phyloP scores from a whole-genome alignment of 768 basidiomycete genomes.

The Serendipita indica region DNA sequence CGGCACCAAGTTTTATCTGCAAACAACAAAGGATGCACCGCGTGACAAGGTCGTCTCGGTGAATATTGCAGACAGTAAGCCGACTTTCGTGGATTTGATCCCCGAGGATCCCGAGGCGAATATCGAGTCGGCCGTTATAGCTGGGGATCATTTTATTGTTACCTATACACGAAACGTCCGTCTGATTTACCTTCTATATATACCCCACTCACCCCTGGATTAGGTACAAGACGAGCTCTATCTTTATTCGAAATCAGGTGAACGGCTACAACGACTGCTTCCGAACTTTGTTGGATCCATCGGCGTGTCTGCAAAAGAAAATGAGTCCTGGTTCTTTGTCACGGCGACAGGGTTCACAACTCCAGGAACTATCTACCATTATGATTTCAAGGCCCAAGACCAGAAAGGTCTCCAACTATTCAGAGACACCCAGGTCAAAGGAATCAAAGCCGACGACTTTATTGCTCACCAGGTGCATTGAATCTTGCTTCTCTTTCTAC shows the following conservation, averaged over 20 bases:
- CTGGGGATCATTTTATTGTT: conserved; percentile 41
- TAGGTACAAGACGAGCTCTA: conserved; percentile 73
- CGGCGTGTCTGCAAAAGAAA: conserved; percentile 32
- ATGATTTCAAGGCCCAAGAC: conserved; percentile 34
- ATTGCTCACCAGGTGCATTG: conserved; percentile 41
- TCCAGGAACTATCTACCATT: conserved; percentile 49
- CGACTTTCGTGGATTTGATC: conserved; percentile 41
- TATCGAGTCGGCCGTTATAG: conserved; percentile 37
- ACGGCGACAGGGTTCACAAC: conserved; percentile 53
- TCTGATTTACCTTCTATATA: background rate
- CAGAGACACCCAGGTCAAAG: conserved; percentile 41
- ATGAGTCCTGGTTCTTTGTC: conserved; percentile 48
- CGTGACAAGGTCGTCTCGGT: conserved; percentile 51
- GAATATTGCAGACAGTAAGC: conserved; percentile 34
- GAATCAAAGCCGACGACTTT: conserved; percentile 54
- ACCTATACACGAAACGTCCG: conserved; percentile 61
- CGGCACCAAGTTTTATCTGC: conserved; percentile 44
- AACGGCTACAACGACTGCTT: conserved; percentile 39
- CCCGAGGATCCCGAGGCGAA: conserved; percentile 51
- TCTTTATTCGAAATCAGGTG: conserved; percentile 44
- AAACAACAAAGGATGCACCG: conserved; percentile 52
- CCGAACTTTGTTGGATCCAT: conserved; percentile 55
- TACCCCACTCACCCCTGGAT: conserved; percentile 2
- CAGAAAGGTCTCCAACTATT: conserved; percentile 46
- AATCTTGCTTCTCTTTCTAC: background rate